A percentile compares a stretch with the other conserved stretches of the same genome.
Evolutionary conservation across 495 filamentous ascomycete genomes (phyloP).

Genomic region (Podospora sp.): DNA sequence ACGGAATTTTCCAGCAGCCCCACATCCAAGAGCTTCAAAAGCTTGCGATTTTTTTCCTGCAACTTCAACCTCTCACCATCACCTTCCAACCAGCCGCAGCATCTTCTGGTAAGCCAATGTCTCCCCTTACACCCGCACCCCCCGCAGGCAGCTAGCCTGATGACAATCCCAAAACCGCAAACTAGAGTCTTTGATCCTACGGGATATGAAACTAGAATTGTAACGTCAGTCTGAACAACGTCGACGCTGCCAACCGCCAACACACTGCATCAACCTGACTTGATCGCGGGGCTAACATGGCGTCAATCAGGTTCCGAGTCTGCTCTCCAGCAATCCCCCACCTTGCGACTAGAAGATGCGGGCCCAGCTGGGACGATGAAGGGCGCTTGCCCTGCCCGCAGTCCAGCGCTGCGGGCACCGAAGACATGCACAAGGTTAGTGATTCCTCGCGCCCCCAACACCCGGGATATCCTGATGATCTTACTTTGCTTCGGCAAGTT

Average conservation of each 20-base stretch:
- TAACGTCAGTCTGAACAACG: constrained; percentile 97
- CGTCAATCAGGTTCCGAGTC: constrained; percentile 7
- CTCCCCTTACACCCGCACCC: constrained; percentile 8
- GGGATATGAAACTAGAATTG: constrained; percentile 90
- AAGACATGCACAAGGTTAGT: constrained; percentile 23
- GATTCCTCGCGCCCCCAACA: not conserved
- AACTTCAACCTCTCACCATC: constrained; percentile 22
- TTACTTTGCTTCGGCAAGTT: constrained; percentile 83
- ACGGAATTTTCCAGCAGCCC: constrained; percentile 32
- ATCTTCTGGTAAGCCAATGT: constrained; percentile 34
- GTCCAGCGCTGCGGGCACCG: not conserved
- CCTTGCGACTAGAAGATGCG: constrained; percentile 9
- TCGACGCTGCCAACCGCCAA: constrained; percentile 26
- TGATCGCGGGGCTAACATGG: constrained; percentile 15
- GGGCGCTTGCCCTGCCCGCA: not conserved
- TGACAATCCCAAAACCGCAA: constrained; percentile 84
- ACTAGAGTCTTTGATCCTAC: constrained; percentile 99
- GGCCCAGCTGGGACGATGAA: not conserved
- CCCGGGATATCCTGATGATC: constrained; percentile 69
- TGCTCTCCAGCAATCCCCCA: constrained; percentile 1
- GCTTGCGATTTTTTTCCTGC: constrained; percentile 28
- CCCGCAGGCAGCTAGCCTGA: constrained; percentile 43
- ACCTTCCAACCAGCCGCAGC: constrained; percentile 22
- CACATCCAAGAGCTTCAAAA: constrained; percentile 41
- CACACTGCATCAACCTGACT: not conserved